Conservation (phyloP, 805 yeast genomes). For the Candida mattraensis region DNA sequence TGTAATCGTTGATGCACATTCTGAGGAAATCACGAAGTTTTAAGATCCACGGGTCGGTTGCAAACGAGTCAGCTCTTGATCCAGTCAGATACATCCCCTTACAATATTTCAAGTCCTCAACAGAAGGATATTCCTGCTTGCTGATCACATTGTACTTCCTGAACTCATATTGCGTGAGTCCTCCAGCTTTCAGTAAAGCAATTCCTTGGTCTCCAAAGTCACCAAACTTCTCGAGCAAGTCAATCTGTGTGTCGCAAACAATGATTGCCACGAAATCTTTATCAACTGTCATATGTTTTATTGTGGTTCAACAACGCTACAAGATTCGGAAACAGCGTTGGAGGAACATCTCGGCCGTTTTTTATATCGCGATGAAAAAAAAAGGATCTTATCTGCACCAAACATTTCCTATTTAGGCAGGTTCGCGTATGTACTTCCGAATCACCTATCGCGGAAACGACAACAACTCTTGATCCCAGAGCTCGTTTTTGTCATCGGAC, state of each 20-base stretch:
- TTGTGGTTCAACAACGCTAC: background rate
- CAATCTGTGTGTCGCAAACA: conserved; percentile 18
- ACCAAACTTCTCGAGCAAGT: conserved; percentile 35
- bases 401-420: background rate
- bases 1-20: conserved; percentile 14
- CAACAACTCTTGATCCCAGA: conserved; percentile 13
- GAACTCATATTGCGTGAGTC: conserved; percentile 22
- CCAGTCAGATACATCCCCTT: conserved; percentile 53
- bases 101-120: conserved; percentile 25
- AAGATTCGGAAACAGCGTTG: too few species aligned
- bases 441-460: conserved; percentile 7
- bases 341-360: too few species aligned
- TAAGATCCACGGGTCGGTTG: conserved; percentile 42
- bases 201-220: conserved; percentile 53
- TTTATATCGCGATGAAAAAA: too few species aligned
- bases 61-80: conserved; percentile 50
- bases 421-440: conserved; percentile 2
- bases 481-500: conserved; percentile 8
- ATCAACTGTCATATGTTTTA: conserved; percentile 7
- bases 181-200: conserved; percentile 31
- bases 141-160: conserved; percentile 40
- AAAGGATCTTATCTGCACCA: too few species aligned
- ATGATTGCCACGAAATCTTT: conserved; percentile 14
- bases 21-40: conserved; percentile 39
- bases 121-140: conserved; percentile 24